phyloP scores from a whole-genome alignment of 1,139 yeast genomes.

The Lodderomyces margitis region DNA sequence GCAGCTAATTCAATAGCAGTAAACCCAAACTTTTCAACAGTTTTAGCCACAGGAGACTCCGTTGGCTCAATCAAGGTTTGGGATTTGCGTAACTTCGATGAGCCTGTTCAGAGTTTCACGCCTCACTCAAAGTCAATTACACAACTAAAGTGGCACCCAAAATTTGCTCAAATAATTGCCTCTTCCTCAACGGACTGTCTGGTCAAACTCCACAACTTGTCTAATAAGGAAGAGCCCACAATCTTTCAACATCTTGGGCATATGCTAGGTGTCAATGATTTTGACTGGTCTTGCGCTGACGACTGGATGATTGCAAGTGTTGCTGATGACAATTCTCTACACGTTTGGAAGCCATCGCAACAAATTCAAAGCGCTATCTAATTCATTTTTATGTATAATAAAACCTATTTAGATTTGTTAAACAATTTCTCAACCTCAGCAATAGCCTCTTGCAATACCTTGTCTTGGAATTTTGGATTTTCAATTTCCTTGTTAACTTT shows the following conservation, averaged over 20 bases:
- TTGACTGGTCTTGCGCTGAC: slow-evolving; percentile 81
- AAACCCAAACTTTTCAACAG: slow-evolving; percentile 50
- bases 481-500: slow-evolving; percentile 84
- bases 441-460: slow-evolving; percentile 84
- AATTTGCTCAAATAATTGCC: slow-evolving; percentile 57
- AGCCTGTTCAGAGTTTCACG: slow-evolving; percentile 17
- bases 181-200: slow-evolving; percentile 71
- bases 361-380: background rate
- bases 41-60: slow-evolving; percentile 70
- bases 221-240: slow-evolving; percentile 35
- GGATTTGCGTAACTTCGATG: slow-evolving; percentile 58
- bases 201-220: slow-evolving; percentile 69
- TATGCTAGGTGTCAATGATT: slow-evolving; percentile 80
- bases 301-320: slow-evolving; percentile 81
- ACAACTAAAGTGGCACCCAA: slow-evolving; percentile 77
- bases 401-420: slow-evolving; percentile 33
- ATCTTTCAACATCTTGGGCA: slow-evolving; percentile 86
- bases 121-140: slow-evolving; percentile 68
- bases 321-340: slow-evolving; percentile 85
- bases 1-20: slow-evolving; percentile 61
- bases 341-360: slow-evolving; percentile 70
- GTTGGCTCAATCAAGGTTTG: slow-evolving; percentile 59
- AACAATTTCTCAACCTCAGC: slow-evolving; percentile 89
- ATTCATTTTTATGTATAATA: slow-evolving; percentile 4
- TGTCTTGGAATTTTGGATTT: slow-evolving; percentile 92